Evolutionary conservation across 1,139 yeast species (phyloP), one percentile per base, ranked within the genome.

Genomic region (Hansenula lynferdii): DNA sequence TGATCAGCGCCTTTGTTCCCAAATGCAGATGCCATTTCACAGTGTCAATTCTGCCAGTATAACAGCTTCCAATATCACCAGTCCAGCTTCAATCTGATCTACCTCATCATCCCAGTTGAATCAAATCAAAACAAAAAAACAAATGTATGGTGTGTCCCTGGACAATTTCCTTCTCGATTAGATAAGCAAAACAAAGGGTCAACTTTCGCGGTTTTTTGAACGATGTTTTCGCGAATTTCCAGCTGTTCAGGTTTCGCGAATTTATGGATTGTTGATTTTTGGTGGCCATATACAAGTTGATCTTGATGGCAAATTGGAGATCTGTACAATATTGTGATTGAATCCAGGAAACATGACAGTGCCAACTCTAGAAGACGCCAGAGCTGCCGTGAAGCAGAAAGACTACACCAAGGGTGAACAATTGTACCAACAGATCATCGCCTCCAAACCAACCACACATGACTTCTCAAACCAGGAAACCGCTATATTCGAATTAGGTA

Each of bases 401-500:
- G 65, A 83, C 28, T 69, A 64, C 40, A 62, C 60, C 1, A 63
- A 60, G 14, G 94, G 94, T 0, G 94, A 83, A 56, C 42, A 62
- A 25, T 63, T 72, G 31, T 84, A 80, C 57, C 57, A 62, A 35
- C 63, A 68, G 43, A 61, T 77, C 30, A 53, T 70, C 34, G 42
- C 56, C 15, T 33, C 47, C 32, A 48, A 56, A 33, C 47, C 61
- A 41, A 31, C 51, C 31, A 41, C 53, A 57, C 45, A 59, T 42
- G 56, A 65, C 26, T 56, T 60, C 29, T 67, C 61, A 44, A 74
- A 72, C 44, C 84, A 80, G 55, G 92, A 84, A 54, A 54, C 69
- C 9, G 75, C 85, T 32, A 79, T 83, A 33, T 54, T 76, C 37
- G 86, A 80, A 52, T 62, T 83, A 51, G 89, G 86, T 23, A 69